Conservation (phyloP, 352 stramenopile species). For the Aphanomyces stellatus region DNA sequence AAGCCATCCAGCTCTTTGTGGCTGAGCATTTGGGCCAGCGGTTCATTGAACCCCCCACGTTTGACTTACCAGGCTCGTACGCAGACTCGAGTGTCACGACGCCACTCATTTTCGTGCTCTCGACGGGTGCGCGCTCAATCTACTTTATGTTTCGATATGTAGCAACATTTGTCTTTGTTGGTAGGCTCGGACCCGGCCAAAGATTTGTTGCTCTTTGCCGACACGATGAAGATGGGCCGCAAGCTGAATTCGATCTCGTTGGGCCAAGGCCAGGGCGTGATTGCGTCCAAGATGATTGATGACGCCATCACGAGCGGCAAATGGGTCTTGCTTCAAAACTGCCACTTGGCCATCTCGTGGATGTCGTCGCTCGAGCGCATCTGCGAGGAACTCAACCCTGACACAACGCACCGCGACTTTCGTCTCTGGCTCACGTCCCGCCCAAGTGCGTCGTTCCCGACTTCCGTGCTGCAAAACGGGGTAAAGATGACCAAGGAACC, state of each 20-base stretch:
- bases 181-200: conserved; percentile 87
- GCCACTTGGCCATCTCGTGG: conserved; percentile 92
- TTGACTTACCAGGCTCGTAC: conserved; percentile 88
- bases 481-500: conserved; percentile 28
- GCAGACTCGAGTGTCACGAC: conserved; percentile 82
- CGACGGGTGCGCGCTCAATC: conserved; percentile 33
- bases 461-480: conserved; percentile 23
- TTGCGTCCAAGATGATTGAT: conserved; percentile 88
- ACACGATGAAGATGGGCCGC: conserved; percentile 70
- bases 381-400: conserved; percentile 82
- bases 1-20: conserved; percentile 88
- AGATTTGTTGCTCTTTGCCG: conserved; percentile 87
- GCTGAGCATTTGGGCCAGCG: conserved; percentile 67
- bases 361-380: conserved; percentile 93
- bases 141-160: neutral
- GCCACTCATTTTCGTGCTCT: conserved; percentile 91
- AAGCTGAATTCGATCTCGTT: conserved; percentile 92
- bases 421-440: conserved; percentile 74
- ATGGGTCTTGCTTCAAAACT: conserved; percentile 94
- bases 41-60: conserved; percentile 89
- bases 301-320: conserved; percentile 80
- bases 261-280: conserved; percentile 87
- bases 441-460: conserved; percentile 48
- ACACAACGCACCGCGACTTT: conserved; percentile 88
- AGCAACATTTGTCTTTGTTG: neutral